A percentile compares a stretch with the other conserved stretches of the same genome.
phyloP scores from a whole-genome alignment of 169 alveolate species.

The Plasmodium vinckei region DNA sequence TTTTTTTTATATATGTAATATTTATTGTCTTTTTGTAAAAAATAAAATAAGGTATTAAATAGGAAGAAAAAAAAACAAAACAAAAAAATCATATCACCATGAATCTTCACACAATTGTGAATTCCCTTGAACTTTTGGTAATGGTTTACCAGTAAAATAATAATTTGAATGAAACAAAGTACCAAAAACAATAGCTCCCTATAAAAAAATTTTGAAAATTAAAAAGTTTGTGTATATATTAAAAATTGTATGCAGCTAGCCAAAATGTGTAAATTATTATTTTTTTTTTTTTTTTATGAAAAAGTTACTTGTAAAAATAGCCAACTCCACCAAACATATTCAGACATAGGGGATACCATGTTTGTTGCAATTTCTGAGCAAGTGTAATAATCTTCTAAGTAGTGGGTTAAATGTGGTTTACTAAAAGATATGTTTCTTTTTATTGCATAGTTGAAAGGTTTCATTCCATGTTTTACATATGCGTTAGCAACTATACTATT shows the following conservation, averaged over 20 bases:
- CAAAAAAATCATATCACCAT: constrained; percentile 25
- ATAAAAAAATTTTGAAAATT: background rate
- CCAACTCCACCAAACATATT: constrained; percentile 84
- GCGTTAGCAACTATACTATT: background rate
- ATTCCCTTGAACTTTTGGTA: constrained; percentile 88
- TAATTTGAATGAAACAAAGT: constrained; percentile 86
- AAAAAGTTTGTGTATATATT: background rate
- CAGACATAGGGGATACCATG: constrained; percentile 81
- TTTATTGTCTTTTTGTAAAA: too few species aligned
- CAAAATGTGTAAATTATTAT: background rate
- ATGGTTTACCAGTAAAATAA: constrained; percentile 87
- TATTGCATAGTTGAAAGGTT: background rate
- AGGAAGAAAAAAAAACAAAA: too few species aligned
- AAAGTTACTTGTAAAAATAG: constrained; percentile 35
- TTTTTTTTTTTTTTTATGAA: background rate
- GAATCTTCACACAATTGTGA: constrained; percentile 89
- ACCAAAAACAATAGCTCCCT: constrained; percentile 86
- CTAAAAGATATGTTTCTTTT: constrained; percentile 46
- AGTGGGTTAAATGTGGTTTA: constrained; percentile 71
- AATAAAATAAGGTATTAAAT: too few species aligned
- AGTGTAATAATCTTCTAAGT: constrained; percentile 81
- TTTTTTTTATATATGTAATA: too few species aligned
- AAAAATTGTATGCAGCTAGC: background rate
- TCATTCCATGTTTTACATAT: constrained; percentile 25
- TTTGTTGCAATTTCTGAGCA: constrained; percentile 80